phyloP scores from a whole-genome alignment of 2,329 filamentous ascomycete species.

The Fusarium sp. region DNA sequence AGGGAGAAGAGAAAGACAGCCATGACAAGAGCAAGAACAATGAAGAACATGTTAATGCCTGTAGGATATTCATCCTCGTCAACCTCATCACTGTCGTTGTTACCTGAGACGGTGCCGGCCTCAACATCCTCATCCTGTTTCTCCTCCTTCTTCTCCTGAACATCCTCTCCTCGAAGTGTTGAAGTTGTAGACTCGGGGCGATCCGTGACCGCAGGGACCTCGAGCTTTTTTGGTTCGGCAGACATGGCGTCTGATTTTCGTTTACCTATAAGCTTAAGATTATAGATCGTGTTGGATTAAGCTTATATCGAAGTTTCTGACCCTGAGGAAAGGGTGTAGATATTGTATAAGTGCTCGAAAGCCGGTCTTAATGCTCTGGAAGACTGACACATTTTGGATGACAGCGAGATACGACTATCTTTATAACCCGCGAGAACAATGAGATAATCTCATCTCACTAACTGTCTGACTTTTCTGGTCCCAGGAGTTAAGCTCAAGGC shows the following conservation, averaged over 20 bases:
- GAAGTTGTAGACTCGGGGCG: slow-evolving; percentile 44
- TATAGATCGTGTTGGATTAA: slow-evolving; percentile 2
- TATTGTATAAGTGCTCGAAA: slow-evolving; percentile 9
- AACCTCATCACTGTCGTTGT: slow-evolving; percentile 29
- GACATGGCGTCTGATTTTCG: slow-evolving; percentile 17
- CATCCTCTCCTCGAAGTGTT: slow-evolving; percentile 44
- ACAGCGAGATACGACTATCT: slow-evolving; percentile 22
- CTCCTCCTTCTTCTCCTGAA: slow-evolving; percentile 43
- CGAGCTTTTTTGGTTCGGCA: slow-evolving; percentile 27
- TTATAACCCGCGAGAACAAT: slow-evolving; percentile 29
- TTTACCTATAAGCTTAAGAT: not conserved
- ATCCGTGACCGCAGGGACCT: slow-evolving; percentile 35
- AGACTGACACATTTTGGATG: slow-evolving; percentile 5
- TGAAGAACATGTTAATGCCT: slow-evolving; percentile 52
- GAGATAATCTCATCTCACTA: slow-evolving; percentile 2
- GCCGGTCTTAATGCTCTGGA: slow-evolving; percentile 10
- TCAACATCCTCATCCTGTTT: slow-evolving; percentile 34
- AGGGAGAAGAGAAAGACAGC: slow-evolving; percentile 61
- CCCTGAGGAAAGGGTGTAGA: not conserved
- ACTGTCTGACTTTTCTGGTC: slow-evolving; percentile 15
- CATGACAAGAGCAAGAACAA: slow-evolving; percentile 58
- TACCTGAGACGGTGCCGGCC: slow-evolving; percentile 32
- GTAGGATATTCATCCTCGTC: slow-evolving; percentile 51
- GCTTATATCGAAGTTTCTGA: slow-evolving; percentile 16
- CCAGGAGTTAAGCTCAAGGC: slow-evolving; percentile 30